Percentiles rank a stretch among this genome's conserved stretches.
phyloP scores from a whole-genome alignment of 2,329 filamentous ascomycete genomes.

The Monosporascus sp. region DNA sequence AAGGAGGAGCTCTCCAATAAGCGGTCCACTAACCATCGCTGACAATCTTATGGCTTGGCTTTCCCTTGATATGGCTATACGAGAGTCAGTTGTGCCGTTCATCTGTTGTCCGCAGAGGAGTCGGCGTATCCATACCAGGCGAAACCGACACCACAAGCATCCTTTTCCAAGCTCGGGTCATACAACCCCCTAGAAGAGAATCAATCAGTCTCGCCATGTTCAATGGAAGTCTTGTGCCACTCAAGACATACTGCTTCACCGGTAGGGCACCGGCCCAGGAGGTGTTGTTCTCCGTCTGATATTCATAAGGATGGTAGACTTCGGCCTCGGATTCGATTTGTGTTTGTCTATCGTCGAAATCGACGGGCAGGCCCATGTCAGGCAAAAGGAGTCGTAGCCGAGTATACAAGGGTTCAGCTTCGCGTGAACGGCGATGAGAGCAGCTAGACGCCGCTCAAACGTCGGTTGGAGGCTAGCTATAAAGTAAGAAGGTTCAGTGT shows the following conservation, averaged over 20 bases:
- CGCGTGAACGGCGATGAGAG: slow-evolving; percentile 3
- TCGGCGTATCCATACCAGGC: slow-evolving; percentile 62
- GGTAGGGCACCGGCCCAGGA: slow-evolving; percentile 94
- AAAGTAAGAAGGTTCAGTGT: neutral
- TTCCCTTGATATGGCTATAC: slow-evolving; percentile 89
- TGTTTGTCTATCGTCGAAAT: slow-evolving; percentile 65
- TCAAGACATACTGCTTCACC: slow-evolving; percentile 70
- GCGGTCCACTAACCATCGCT: slow-evolving; percentile 75
- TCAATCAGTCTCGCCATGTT: slow-evolving; percentile 10
- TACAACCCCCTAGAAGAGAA: slow-evolving; percentile 66
- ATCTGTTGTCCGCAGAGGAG: neutral
- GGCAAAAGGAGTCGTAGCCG: slow-evolving; percentile 39
- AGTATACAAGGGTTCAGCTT: neutral
- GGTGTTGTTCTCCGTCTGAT: slow-evolving; percentile 76
- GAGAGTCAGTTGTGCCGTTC: slow-evolving; percentile 8
- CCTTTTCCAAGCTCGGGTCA: slow-evolving; percentile 92
- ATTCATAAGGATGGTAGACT: slow-evolving; percentile 70
- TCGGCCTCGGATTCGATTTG: slow-evolving; percentile 56
- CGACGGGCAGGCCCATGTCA: slow-evolving; percentile 64
- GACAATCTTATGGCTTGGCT: slow-evolving; percentile 95
- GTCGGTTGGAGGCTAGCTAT: neutral
- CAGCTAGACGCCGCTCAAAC: slow-evolving; percentile 8
- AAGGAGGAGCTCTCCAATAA: neutral
- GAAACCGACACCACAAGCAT: slow-evolving; percentile 99
- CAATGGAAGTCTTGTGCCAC: neutral